Evolutionary conservation across 2,329 filamentous ascomycete genomes (phyloP), one percentile per base, ranked within the genome.

Genomic region (Sporothrix brunneoviolacea): DNA sequence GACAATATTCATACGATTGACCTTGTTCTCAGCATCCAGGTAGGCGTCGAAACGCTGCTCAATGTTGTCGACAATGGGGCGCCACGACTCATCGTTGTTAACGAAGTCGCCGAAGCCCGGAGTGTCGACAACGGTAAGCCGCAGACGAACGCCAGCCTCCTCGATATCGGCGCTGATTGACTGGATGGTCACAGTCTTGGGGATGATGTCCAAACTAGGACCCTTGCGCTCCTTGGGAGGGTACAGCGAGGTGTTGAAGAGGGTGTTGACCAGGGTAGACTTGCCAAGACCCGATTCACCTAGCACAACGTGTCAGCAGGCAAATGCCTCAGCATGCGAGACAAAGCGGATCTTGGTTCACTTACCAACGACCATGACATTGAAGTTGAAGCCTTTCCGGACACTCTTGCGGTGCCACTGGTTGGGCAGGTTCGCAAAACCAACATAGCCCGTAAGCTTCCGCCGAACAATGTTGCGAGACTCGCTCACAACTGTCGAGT

Each of bases 331-430:
- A 28, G 24, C 24, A 28, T 28, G 24, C 7, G 32, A 35, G 32
- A 35, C 12, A 35, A 16, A 35, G 36, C 4, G 5, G 24, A 22
- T 10, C 10, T 28, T 6, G 24, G 10, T 5, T 10, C 6, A 65
- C 91, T 66, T 79, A 97, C 93, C 93, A 73, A 98, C 93, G 72
- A 98, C 93, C 93, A 98, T 98, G 61, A 98, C 93, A 69, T 98
- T 98, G 80, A 98, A 98, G 82, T 97, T 98, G 82, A 98, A 98
- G 56, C 93, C 93, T 75, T 98, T 98, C 68, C 93, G 89, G 65
- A 98, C 93, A 82, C 91, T 96, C 86, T 98, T 98, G 72, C 93
- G 91, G 79, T 98, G 93, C 93, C 93, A 98, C 75, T 98, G 93
- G 76, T 98, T 98, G 58, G 93, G 93, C 67, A 98, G 74, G 70